Conservation (phyloP, 2,329 filamentous ascomycete genomes). For the Colletotrichum cuscutae region DNA sequence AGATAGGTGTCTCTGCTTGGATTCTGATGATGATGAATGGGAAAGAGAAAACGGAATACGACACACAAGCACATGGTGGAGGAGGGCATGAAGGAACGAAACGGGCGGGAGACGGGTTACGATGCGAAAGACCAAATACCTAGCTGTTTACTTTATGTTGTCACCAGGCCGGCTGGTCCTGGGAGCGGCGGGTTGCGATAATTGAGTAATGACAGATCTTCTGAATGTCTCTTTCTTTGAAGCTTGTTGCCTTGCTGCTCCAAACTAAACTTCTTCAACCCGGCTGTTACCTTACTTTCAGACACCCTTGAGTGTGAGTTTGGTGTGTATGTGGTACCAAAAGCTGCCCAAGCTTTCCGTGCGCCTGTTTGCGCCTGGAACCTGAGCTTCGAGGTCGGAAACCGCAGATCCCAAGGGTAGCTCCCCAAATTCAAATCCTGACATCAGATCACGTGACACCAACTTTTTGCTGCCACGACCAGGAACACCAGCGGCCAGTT, state of each 20-base stretch:
- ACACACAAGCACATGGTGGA: conserved; percentile 2
- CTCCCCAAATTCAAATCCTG: conserved; percentile 6
- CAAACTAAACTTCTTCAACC: background rate
- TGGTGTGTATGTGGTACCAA: background rate
- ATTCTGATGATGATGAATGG: conserved; percentile 35
- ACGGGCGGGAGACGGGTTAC: conserved; percentile 23
- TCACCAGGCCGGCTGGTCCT: conserved; percentile 35
- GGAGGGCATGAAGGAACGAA: background rate
- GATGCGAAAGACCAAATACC: conserved; percentile 36
- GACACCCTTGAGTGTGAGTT: background rate
- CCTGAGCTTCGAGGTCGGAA: background rate
- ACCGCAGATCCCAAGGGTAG: conserved; percentile 4
- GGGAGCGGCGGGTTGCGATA: conserved; percentile 33
- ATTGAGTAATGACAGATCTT: conserved; percentile 37
- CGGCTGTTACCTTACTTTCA: background rate
- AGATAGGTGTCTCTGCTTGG: conserved; percentile 15
- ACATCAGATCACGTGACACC: conserved; percentile 35
- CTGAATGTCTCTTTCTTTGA: background rate
- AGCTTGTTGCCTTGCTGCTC: background rate
- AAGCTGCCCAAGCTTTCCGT: background rate
- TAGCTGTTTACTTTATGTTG: conserved; percentile 35
- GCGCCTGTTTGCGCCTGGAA: background rate
- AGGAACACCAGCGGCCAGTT: background rate
- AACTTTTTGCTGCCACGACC: conserved; percentile 12
- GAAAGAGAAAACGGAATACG: conserved; percentile 8